Percentiles rank a stretch among this genome's conserved stretches.
Conservation (phyloP, 768 basidiomycete species). For the Xanthoconium purpureum region DNA sequence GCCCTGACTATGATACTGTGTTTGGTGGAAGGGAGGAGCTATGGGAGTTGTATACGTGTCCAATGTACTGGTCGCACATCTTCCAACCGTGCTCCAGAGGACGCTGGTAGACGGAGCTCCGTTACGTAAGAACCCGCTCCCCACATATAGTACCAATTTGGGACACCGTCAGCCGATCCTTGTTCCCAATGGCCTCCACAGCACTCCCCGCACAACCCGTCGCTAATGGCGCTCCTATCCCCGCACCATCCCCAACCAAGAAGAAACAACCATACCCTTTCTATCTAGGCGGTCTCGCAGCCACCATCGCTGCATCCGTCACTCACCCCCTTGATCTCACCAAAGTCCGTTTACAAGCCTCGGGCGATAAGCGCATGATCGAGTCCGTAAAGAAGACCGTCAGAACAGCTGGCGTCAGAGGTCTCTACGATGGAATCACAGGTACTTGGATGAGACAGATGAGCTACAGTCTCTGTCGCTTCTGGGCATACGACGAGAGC, state of each 20-base stretch:
- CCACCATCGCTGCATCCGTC: constrained; percentile 84
- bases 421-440: constrained; percentile 81
- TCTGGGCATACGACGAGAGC: constrained; percentile 90
- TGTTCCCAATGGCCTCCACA: constrained; percentile 17
- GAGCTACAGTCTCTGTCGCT: constrained; percentile 90
- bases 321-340: constrained; percentile 88
- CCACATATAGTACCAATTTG: constrained; percentile 12
- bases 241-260: constrained; percentile 10
- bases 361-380: constrained; percentile 90
- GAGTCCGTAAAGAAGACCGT: constrained; percentile 80
- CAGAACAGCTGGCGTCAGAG: constrained; percentile 65
- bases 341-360: constrained; percentile 88
- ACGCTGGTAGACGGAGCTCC: background rate
- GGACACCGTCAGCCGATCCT: background rate
- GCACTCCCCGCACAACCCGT: constrained; percentile 4
- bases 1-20: too few relatives aligned
- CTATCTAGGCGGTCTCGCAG: constrained; percentile 84
- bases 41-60: too few relatives aligned
- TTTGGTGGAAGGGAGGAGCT: too few relatives aligned
- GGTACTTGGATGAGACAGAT: constrained; percentile 91
- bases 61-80: background rate
- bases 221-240: constrained; percentile 5
- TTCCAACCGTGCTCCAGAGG: background rate
- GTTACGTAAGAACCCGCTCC: constrained; percentile 14
- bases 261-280: constrained; percentile 80